phyloP scores from a whole-genome alignment of 2,329 filamentous ascomycete genomes.

The Aureobasidium sp. region DNA sequence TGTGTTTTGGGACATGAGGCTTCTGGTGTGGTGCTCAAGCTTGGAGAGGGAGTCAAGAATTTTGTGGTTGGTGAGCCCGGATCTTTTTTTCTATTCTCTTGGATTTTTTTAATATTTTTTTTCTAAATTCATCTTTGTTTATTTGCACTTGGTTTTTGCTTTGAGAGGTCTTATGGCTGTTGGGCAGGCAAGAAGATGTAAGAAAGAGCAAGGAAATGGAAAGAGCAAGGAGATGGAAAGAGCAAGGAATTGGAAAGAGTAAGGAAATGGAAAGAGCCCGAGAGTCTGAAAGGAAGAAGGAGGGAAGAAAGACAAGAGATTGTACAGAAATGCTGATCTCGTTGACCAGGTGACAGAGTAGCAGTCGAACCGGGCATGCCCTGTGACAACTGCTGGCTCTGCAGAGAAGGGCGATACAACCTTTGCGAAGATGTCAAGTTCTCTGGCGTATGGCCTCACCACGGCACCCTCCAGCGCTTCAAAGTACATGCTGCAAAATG shows the following conservation, averaged over 20 bases:
- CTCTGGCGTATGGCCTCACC: conserved; percentile 78
- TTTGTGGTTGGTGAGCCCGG: conserved; percentile 42
- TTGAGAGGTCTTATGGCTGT: too few relatives aligned
- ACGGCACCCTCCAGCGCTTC: conserved; percentile 81
- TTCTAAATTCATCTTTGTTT: neutral
- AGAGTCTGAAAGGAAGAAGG: neutral
- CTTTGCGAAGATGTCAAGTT: conserved; percentile 81
- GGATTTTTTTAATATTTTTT: neutral
- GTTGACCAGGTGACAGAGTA: conserved; percentile 48
- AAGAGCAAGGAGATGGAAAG: neutral
- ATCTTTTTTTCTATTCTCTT: neutral
- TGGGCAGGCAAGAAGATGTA: neutral
- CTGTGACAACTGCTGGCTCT: conserved; percentile 52
- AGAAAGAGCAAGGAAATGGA: neutral
- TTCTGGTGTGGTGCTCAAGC: conserved; percentile 51
- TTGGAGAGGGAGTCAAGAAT: conserved; percentile 46
- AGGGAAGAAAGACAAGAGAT: neutral
- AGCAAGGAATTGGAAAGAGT: neutral
- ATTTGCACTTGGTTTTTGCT: too few relatives aligned
- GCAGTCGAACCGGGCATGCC: conserved; percentile 60
- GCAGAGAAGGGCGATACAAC: conserved; percentile 78
- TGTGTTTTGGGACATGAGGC: conserved; percentile 59
- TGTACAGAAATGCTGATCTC: neutral
- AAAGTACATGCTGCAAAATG: conserved; percentile 76
- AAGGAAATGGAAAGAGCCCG: neutral